Evolutionary conservation across 2,329 filamentous ascomycete species (phyloP).

Genomic region (Aspergillus sergii): DNA sequence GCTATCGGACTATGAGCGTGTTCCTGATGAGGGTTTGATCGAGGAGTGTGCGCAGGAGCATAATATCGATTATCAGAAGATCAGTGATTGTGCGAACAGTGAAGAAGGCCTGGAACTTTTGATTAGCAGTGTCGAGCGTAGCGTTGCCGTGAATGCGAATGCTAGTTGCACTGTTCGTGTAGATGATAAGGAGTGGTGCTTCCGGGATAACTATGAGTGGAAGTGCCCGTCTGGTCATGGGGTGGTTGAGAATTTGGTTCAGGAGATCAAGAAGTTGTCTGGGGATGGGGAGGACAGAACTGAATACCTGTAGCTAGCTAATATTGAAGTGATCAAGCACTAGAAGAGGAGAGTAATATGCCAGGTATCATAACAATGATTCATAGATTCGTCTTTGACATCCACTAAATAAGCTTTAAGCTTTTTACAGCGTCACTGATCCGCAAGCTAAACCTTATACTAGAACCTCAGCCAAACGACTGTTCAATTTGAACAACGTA

Average conservation of each 20-base stretch:
- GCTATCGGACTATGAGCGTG: too few species aligned
- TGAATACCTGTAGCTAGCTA: neutral
- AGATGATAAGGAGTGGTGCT: neutral
- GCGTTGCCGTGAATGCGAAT: neutral
- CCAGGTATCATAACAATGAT: too few species aligned
- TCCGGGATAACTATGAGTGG: neutral
- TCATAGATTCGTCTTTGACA: too few species aligned
- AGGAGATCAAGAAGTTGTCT: neutral
- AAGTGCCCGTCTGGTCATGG: neutral
- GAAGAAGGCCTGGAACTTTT: neutral
- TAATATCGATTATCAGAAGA: neutral
- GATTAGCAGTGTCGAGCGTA: neutral
- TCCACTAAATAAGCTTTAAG: too few species aligned
- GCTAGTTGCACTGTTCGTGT: slow-evolving; percentile 3
- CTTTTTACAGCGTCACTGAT: too few species aligned
- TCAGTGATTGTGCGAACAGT: neutral
- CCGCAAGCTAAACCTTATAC: neutral
- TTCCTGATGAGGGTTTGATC: too few species aligned
- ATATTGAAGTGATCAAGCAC: neutral
- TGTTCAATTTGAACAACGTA: slow-evolving; percentile 3
- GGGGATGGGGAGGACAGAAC: neutral
- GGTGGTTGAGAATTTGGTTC: neutral
- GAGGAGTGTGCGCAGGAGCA: too few species aligned
- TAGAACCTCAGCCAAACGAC: neutral
- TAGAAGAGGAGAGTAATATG: too few species aligned